Base-by-base conservation (phyloP, 495 filamentous ascomycete genomes). In the Staphylotrichum tortipilum region DNA sequence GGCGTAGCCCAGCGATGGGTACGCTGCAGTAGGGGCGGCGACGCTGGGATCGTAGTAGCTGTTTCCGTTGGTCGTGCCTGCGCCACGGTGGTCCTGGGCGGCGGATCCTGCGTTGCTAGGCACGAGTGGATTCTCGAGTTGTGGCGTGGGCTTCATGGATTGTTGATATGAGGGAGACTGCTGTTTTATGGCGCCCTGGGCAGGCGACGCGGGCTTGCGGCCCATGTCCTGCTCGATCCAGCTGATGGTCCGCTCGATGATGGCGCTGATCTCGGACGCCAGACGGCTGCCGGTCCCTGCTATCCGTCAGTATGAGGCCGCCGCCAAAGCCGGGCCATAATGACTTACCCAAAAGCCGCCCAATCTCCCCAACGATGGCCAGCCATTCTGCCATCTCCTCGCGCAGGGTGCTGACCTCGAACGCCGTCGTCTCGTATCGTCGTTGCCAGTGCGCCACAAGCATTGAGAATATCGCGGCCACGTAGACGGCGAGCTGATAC, bases 311-410 rank as follows among this genome's bases (percentile, higher is more conserved):
- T 18, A 19, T 26, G 14, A 19, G 22, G 28, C n/a, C n/a, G n/a
- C n/a, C n/a, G n/a, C n/a, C n/a, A n/a, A n/a, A n/a, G n/a, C n/a
- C n/a, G n/a, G n/a, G n/a, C 18, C 28, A 18, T 10, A 28, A 28
- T 28, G 17, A 23, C 74, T 55, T 71, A 85, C 83, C 82, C 24
- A 87, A 65, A 17, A 85, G 64, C 31, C 64, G 66, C 23, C 81
- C 83, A 49, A 80, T 75, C 40, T 86, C 81, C 10, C 70, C 72
- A 55, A 91, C 76, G 36, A 89, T 77, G 14, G 68, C 72, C 29
- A 86, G 67, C 81, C 85, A 89, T 3, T 70, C 54, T 12, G 74
- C 69, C 85, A 89, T 86, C 46, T 91, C 84, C 19, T 67, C 62
- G 53, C 73, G 72, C 30, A 90, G 68, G 11, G 67, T 68, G 14